Evolutionary conservation across 2,329 filamentous ascomycete genomes (phyloP), one percentile per base, ranked within the genome.

Genomic region (Trichoderma gracile): DNA sequence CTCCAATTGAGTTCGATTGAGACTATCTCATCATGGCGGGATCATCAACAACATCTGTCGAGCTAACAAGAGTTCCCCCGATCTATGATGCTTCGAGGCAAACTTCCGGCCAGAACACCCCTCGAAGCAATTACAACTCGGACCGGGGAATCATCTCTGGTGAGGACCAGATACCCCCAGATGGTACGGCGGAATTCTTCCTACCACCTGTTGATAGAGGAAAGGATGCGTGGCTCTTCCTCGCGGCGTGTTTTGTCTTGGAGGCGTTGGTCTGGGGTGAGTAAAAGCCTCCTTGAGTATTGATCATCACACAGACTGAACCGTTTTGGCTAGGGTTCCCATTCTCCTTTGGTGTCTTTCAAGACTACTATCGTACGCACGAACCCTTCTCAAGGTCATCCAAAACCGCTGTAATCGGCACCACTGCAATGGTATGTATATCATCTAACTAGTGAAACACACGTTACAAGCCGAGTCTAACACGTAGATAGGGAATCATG

Each of bases 271-370:
- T 73, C 5, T 77, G 75, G 75, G 75, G 75, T 74, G 56, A 58
- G 65, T 65, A 60, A 42, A 21, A 6, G 17, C 14, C 17, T 14
- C 14, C 14, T 15, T 38, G 8, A 15, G 8, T 7, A 47, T 9
- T 12, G 15, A 21, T 19, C 12, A 17, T 57, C 15, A 19, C 30
- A 21, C 19, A 33, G 15, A 38, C 33, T 14, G 33, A 14, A 12
- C 33, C n/a, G n/a, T 27, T 45, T 19, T 2, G 27, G 30, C n/a
- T 21, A 88, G 86, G 86, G 2, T 88, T 89, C 65, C 83, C 85
- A 0, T 85, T 86, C 63, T 81, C 85, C 1, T 90, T 85, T 69
- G 88, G 87, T 52, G 81, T 90, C 40, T 89, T 90, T 71, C 86
- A 89, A 70, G 80, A 85, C 53, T 87, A 88, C 73, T 90, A 90